Conservation (phyloP, 441 rosid species). For the Erodium trifolium region DNA sequence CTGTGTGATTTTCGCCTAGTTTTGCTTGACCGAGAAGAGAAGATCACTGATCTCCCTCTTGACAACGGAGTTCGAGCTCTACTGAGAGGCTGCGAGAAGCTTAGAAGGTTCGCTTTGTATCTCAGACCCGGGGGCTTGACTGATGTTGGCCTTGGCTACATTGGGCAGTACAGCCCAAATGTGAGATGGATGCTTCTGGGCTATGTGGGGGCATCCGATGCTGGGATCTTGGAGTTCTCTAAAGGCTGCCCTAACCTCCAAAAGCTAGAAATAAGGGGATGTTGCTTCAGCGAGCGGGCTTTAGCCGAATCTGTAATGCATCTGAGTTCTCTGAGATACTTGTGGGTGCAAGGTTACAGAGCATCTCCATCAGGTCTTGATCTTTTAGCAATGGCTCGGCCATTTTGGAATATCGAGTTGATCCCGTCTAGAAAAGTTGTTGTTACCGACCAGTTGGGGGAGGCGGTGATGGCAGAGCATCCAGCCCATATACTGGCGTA, state of each 20-base stretch:
- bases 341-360: slow-evolving; percentile 90
- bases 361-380: slow-evolving; percentile 40
- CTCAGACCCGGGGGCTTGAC: slow-evolving; percentile 74
- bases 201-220: slow-evolving; percentile 72
- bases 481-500: slow-evolving; percentile 90
- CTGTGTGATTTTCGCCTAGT: slow-evolving; percentile 77
- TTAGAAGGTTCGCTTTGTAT: slow-evolving; percentile 68
- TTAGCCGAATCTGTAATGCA: slow-evolving; percentile 54
- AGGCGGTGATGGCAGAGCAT: slow-evolving; percentile 33
- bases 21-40: slow-evolving; percentile 62
- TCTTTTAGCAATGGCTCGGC: slow-evolving; percentile 67
- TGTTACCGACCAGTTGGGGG: slow-evolving; percentile 27
- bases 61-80: slow-evolving; percentile 79
- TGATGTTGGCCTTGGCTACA: slow-evolving; percentile 61
- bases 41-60: slow-evolving; percentile 73
- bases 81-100: slow-evolving; percentile 68
- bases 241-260: slow-evolving; percentile 75
- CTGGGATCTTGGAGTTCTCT: slow-evolving; percentile 64
- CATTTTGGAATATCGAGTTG: slow-evolving; percentile 89
- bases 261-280: slow-evolving; percentile 86
- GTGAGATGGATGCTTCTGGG: slow-evolving; percentile 93
- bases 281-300: slow-evolving; percentile 70
- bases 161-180: slow-evolving; percentile 60
- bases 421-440: slow-evolving; percentile 50
- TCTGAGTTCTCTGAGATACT: slow-evolving; percentile 63